These are phyloP conservation scores for Ogataea pignaliae DNA, from an alignment of 805 yeast species.

Conservation along the genomic window DNA sequence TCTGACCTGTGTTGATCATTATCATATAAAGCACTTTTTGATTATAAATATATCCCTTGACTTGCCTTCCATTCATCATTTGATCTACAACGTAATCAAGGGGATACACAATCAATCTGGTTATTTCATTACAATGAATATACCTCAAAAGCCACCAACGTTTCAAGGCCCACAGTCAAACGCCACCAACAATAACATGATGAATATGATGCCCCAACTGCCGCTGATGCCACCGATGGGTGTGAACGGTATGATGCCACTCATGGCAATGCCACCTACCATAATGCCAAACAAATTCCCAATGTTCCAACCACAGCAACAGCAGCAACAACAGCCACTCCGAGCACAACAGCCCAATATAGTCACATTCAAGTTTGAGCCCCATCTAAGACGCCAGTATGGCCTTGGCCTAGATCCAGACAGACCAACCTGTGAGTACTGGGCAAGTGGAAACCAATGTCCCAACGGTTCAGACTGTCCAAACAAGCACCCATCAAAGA, in stretches of 20 bases:
- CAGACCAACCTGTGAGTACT: conserved; percentile 80
- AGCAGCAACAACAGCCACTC: not conserved
- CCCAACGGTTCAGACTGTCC: conserved; percentile 86
- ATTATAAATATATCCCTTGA: no score
- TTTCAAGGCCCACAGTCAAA: conserved; percentile 3
- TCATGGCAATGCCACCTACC: conserved; percentile 2
- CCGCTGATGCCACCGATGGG: conserved; percentile 12
- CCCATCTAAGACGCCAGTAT: conserved; percentile 74
- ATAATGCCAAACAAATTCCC: conserved; percentile 6
- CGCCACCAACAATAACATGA: not conserved
- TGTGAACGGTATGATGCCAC: conserved; percentile 7
- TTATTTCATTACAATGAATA: conserved; percentile 9
- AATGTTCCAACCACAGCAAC: not conserved
- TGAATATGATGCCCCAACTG: conserved; percentile 8
- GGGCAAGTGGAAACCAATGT: conserved; percentile 56
- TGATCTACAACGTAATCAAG: no score
- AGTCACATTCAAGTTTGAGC: conserved; percentile 59
- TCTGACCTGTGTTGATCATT: no score
- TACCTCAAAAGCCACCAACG: conserved; percentile 18
- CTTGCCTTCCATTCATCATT: no score
- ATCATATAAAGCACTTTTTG: no score
- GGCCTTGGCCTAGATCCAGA: conserved; percentile 83
- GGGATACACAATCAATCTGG: not conserved
- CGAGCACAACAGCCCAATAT: not conserved
- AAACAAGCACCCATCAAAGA: conserved; percentile 68